These are phyloP conservation scores for Syzygium oleosum DNA, from an alignment of 345 rosid species.

Conservation along the genomic window DNA sequence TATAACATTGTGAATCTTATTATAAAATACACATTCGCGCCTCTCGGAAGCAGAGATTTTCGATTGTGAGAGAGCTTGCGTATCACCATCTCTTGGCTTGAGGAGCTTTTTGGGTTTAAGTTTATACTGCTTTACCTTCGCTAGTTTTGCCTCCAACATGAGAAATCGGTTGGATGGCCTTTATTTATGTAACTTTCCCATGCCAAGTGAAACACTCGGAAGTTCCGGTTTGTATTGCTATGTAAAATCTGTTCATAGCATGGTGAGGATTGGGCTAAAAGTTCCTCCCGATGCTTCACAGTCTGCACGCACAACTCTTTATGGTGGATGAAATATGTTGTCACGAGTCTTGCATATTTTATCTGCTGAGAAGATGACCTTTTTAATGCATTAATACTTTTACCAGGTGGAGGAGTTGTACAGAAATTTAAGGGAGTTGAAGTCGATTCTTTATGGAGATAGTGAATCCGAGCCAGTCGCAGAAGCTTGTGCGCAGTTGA, in stretches of 20 bases:
- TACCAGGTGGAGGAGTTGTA: constrained; percentile 73
- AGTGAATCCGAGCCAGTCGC: constrained; percentile 95
- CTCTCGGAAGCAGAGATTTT: neutral
- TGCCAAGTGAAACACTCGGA: neutral
- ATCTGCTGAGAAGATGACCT: neutral
- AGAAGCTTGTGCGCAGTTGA: constrained; percentile 84
- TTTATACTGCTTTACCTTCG: neutral
- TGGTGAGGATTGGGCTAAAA: neutral
- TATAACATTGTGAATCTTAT: neutral
- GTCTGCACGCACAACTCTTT: neutral
- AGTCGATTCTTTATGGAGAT: constrained; percentile 83
- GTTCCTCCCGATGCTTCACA: neutral
- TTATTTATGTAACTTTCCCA: neutral
- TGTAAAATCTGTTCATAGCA: neutral
- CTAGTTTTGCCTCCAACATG: neutral
- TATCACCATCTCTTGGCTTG: neutral
- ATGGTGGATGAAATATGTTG: neutral
- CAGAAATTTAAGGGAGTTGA: constrained; percentile 76
- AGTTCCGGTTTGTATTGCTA: neutral
- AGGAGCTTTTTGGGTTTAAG: neutral
- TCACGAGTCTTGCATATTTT: neutral
- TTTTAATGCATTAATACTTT: neutral
- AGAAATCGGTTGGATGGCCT: neutral
- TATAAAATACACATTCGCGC: neutral
- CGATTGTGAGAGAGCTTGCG: neutral